Conservation (phyloP, 192 early-diverging fungal genomes). For the Coemansia sp. region DNA sequence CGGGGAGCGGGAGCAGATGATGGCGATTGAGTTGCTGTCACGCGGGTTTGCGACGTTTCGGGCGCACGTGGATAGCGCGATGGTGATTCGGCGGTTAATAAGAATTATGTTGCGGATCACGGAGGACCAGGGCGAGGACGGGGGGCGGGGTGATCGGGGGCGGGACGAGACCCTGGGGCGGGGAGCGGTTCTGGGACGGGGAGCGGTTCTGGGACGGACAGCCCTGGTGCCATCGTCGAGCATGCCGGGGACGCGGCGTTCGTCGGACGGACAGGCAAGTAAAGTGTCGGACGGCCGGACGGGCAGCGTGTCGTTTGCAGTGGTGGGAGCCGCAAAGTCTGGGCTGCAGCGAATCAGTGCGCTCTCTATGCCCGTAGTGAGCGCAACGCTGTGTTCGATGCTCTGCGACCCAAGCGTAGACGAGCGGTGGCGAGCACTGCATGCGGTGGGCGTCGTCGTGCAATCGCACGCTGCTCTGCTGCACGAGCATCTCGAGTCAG, state of each 20-base stretch:
- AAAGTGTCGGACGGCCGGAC: background rate
- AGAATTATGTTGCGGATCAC: slow-evolving; percentile 20
- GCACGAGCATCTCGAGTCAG: slow-evolving; percentile 29
- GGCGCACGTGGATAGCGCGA: slow-evolving; percentile 43
- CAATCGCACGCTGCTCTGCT: slow-evolving; percentile 29
- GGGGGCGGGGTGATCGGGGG: background rate
- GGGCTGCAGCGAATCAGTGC: slow-evolving; percentile 48
- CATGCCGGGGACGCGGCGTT: background rate
- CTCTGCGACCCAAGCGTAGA: slow-evolving; percentile 14
- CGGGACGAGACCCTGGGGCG: too few relatives aligned
- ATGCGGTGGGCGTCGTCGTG: slow-evolving; percentile 40
- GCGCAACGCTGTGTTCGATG: slow-evolving; percentile 19
- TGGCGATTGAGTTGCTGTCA: slow-evolving; percentile 48
- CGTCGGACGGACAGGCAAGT: background rate
- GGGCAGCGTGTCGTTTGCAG: slow-evolving; percentile 41
- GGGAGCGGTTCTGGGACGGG: too few relatives aligned
- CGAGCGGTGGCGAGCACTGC: slow-evolving; percentile 45
- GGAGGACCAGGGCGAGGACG: background rate
- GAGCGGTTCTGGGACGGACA: too few relatives aligned
- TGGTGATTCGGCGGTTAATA: slow-evolving; percentile 34
- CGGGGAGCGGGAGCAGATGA: slow-evolving; percentile 23
- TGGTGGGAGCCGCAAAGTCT: slow-evolving; percentile 41
- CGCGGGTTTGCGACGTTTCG: slow-evolving; percentile 49
- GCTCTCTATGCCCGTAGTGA: slow-evolving; percentile 27
- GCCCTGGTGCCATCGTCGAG: background rate